Evolutionary conservation across 805 yeast species (phyloP).

Genomic region (Komagataella phaffii): DNA sequence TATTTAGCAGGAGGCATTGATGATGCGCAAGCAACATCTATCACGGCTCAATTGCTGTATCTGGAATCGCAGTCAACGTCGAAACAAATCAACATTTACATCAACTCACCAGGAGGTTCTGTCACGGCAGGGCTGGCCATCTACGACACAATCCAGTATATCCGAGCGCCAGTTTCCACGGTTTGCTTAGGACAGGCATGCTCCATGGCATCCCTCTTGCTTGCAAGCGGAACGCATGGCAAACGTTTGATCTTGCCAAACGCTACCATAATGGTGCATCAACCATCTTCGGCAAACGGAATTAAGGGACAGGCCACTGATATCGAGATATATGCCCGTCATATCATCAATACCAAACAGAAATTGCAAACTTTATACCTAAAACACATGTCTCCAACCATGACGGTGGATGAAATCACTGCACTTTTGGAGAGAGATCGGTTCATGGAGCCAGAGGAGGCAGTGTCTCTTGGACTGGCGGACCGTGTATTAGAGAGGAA

Average conservation of each 20-base stretch:
- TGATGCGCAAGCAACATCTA: conserved; percentile 7
- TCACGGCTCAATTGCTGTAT: conserved; percentile 9
- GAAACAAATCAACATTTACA: conserved; percentile 12
- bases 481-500: conserved; percentile 14
- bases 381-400: conserved; percentile 11
- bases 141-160: conserved; percentile 21
- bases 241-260: conserved; percentile 17
- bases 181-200: conserved; percentile 21
- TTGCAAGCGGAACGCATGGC: conserved; percentile 16
- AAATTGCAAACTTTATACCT: conserved; percentile 14
- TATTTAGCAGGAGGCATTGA: conserved; percentile 7
- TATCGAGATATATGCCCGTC: conserved; percentile 20
- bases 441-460: conserved; percentile 15
- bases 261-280: conserved; percentile 20
- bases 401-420: conserved; percentile 7
- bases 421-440: conserved; percentile 11
- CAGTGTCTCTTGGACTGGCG: conserved; percentile 17
- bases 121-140: conserved; percentile 20
- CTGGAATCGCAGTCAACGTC: conserved; percentile 11
- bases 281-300: conserved; percentile 15
- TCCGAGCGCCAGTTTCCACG: conserved; percentile 17
- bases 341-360: conserved; percentile 16
- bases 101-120: conserved; percentile 20
- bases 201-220: conserved; percentile 18
- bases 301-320: conserved; percentile 17